Evolutionary conservation across 345 rosid genomes (phyloP).

Genomic region (Linum tenue): DNA sequence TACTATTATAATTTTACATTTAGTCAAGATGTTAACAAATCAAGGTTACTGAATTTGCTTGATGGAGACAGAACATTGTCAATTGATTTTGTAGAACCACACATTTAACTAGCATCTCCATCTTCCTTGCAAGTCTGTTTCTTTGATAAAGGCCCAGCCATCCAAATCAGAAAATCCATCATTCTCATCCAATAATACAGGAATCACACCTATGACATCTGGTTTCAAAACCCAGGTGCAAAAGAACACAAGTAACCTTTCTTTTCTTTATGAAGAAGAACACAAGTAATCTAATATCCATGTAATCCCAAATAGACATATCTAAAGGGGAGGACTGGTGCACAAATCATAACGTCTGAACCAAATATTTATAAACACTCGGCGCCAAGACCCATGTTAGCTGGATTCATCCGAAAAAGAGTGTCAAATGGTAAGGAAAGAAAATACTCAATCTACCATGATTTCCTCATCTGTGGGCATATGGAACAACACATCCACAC

Average conservation of each 20-base stretch:
- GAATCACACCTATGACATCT: neutral
- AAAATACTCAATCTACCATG: too few species aligned
- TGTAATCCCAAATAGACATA: too few species aligned
- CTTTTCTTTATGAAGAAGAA: too few species aligned
- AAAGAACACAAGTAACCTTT: too few species aligned
- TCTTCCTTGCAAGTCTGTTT: constrained; percentile 9
- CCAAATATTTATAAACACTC: too few species aligned
- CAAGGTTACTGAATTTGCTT: neutral
- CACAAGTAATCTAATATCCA: too few species aligned
- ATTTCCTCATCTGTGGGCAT: constrained; percentile 1
- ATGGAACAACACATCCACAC: constrained; percentile 42
- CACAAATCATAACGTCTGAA: too few species aligned
- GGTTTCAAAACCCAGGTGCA: neutral
- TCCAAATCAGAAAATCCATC: constrained; percentile 19
- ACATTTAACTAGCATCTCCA: constrained; percentile 20
- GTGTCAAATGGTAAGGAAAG: neutral
- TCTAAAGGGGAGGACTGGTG: neutral
- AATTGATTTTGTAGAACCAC: neutral
- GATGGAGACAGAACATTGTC: neutral
- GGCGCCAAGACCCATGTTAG: neutral
- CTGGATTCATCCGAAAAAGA: neutral
- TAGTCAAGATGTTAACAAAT: neutral
- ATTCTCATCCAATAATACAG: neutral
- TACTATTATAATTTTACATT: too few species aligned
- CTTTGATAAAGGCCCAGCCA: constrained; percentile 36